These are phyloP conservation scores for Dictyostelium gargantuum DNA, from an alignment of 208 protist genomes.

Conservation along the genomic window DNA sequence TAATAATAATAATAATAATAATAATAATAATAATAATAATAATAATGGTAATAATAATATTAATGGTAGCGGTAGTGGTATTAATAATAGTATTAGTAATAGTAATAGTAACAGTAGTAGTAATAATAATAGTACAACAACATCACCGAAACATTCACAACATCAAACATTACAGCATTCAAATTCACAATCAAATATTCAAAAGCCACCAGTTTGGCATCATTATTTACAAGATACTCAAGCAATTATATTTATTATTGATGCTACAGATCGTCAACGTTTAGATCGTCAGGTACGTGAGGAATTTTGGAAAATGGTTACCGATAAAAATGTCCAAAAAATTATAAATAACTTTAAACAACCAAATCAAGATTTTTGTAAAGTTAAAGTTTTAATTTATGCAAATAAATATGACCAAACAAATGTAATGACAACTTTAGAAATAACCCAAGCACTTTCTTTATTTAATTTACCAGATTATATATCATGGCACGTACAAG, in stretches of 20 bases:
- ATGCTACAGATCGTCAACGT: slow-evolving; percentile 69
- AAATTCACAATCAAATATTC: background rate
- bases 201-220: slow-evolving; percentile 25
- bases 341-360: slow-evolving; percentile 24
- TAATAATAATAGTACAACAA: background rate
- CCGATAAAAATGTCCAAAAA: slow-evolving; percentile 67
- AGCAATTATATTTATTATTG: slow-evolving; percentile 81
- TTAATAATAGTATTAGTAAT: background rate
- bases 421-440: slow-evolving; percentile 68
- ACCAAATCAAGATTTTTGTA: background rate
- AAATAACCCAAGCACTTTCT: slow-evolving; percentile 74
- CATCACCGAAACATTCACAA: background rate
- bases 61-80: background rate
- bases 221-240: slow-evolving; percentile 64
- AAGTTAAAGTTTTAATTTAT: slow-evolving; percentile 72
- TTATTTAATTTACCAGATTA: slow-evolving; percentile 67
- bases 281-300: slow-evolving; percentile 68
- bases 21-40: background rate
- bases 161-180: background rate
- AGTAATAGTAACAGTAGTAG: background rate
- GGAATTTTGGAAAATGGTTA: slow-evolving; percentile 75
- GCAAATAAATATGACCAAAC: slow-evolving; percentile 79
- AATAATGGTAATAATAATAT: background rate
- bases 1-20: background rate
- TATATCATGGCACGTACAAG: slow-evolving; percentile 63